Evolutionary conservation across 1,139 yeast genomes (phyloP).

Genomic region (Suhomyces maxii): DNA sequence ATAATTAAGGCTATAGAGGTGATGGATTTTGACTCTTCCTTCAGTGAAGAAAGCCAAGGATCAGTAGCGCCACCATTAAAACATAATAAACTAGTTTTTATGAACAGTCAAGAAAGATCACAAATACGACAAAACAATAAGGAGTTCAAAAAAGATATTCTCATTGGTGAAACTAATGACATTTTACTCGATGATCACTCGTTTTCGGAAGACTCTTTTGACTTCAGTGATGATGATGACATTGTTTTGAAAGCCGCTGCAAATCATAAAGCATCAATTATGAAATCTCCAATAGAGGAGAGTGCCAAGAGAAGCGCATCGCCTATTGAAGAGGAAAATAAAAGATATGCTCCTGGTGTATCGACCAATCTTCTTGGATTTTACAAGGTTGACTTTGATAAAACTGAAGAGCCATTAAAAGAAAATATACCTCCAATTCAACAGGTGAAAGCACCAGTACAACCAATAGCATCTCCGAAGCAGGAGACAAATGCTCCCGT

Average conservation of each 20-base stretch:
- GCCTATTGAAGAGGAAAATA: neutral
- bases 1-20: constrained; percentile 10
- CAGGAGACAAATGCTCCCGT: too few relatives aligned
- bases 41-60: constrained; percentile 10
- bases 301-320: constrained; percentile 5
- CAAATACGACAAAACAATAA: neutral
- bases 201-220: constrained; percentile 9
- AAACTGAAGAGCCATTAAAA: neutral
- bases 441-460: too few relatives aligned
- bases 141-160: neutral
- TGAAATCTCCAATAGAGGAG: neutral
- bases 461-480: too few relatives aligned
- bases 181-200: neutral
- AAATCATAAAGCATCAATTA: neutral
- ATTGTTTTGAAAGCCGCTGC: constrained; percentile 11
- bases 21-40: constrained; percentile 15
- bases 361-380: constrained; percentile 9
- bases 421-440: neutral
- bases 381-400: constrained; percentile 4
- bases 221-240: constrained; percentile 15
- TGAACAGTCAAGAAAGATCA: neutral
- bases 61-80: neutral
- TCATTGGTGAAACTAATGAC: too few relatives aligned
- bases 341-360: neutral
- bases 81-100: neutral